Conservation (phyloP, 139 green algal genomes). For the Trebouxia sp. region DNA sequence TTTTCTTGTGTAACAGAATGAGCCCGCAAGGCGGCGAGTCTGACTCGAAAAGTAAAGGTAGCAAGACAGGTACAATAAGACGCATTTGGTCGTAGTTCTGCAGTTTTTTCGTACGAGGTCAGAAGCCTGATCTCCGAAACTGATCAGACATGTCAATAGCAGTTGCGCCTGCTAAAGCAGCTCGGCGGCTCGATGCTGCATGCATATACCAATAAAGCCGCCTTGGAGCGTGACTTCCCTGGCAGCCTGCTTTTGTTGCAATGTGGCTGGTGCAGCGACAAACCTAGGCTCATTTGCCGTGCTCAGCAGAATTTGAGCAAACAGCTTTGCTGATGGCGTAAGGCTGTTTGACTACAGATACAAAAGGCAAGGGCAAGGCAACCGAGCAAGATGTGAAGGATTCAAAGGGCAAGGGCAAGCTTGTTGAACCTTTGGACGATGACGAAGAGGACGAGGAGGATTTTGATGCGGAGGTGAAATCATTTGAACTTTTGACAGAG, state of each 20-base stretch:
- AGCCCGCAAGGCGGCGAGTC: neutral
- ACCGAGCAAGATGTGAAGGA: constrained; percentile 16
- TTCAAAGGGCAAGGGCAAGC: constrained; percentile 29
- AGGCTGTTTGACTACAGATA: neutral
- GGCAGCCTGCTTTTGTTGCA: too few species aligned
- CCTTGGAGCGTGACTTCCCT: too few species aligned
- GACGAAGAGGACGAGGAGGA: constrained; percentile 36
- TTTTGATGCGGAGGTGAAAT: constrained; percentile 23
- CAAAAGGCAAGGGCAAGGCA: neutral
- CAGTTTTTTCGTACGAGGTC: too few species aligned
- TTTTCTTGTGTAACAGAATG: neutral
- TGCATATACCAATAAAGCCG: too few species aligned
- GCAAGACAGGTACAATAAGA: neutral
- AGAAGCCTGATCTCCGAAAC: too few species aligned
- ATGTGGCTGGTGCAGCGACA: too few species aligned
- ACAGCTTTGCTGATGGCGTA: neutral
- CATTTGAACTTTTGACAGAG: too few species aligned
- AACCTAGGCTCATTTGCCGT: too few species aligned
- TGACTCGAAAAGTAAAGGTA: neutral
- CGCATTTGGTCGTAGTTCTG: neutral
- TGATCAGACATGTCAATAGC: too few species aligned
- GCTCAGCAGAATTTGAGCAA: neutral
- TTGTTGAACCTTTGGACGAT: constrained; percentile 20
- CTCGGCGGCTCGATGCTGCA: too few species aligned
- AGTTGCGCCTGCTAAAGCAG: too few species aligned